Evolutionary conservation across 352 stramenopile species (phyloP), one percentile per base, ranked within the genome.

Genomic region (Phytopythium helicoides): DNA sequence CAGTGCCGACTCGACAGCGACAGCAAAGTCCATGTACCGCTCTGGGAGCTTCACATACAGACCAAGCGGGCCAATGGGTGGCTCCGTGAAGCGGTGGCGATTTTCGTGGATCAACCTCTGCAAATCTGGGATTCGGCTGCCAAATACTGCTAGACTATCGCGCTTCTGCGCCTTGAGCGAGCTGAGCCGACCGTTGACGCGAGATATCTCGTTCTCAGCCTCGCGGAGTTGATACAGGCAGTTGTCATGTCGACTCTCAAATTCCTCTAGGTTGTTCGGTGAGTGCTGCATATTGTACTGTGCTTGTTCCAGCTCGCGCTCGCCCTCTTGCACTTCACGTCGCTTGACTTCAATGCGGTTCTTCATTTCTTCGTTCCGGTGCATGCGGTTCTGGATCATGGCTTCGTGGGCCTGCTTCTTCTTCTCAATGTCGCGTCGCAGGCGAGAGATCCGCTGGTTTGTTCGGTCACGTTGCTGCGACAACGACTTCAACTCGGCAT

Each of bases 51-150:
- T 89, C 10, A 92, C 73, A 49, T 79, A 68, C 50, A 94, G 68
- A 5, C 84, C 84, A 0, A 94, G 47, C 0, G 84, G 84, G 10
- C 84, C 84, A 47, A 94, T 92, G 1, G 84, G 84, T 12, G 77
- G 80, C 1, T 51, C 59, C 0, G 73, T 54, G 53, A 94, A 94
- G 22, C 71, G 70, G 44, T 83, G 68, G 1, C 70, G 54, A 38
- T 94, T 91, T 9, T 86, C 52, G 0, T 89, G 66, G 42, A 94
- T 94, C 23, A 90, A 52, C 33, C 90, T 70, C 41, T 92, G 82
- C 28, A 94, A 47, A 40, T 87, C 68, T 1, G 77, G 77, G 31
- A 91, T 87, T 25, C 64, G 64, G 60, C 68, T 81, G 34, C 84
- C 84, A 42, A 81, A 94, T 3, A 87, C 77, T 0, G 74, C 68